Conservation (phyloP, 2,329 filamentous ascomycete genomes). For the Daldinia sp. region DNA sequence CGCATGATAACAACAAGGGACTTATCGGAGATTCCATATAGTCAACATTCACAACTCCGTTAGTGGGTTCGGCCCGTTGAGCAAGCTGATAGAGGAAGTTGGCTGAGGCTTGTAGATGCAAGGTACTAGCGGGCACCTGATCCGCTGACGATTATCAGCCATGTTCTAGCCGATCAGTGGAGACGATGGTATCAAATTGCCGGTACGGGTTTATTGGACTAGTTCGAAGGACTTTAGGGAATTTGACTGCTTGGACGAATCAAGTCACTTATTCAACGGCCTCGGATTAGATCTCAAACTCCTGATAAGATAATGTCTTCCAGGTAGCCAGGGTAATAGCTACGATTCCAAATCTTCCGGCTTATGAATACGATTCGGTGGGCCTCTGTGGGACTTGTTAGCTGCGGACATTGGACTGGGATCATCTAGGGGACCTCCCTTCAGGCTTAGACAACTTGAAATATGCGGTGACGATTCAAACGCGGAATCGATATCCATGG, state of each 20-base stretch:
- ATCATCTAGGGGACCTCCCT: not conserved
- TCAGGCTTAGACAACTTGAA: not conserved
- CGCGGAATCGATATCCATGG: not conserved
- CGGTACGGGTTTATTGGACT: not conserved
- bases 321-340: too few species aligned
- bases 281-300: not conserved
- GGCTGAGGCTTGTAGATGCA: not conserved
- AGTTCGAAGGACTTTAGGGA: not conserved
- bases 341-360: not conserved
- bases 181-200: not conserved
- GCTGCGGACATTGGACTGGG: not conserved
- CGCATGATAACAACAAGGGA: not conserved
- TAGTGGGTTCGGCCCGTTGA: not conserved
- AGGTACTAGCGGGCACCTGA: slow-evolving; percentile 10
- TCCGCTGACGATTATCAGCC: slow-evolving; percentile 10
- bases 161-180: slow-evolving; percentile 15
- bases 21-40: not conserved
- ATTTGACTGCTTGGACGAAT: not conserved
- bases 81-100: not conserved
- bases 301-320: not conserved
- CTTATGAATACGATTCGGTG: not conserved
- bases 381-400: not conserved
- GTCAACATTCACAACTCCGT: not conserved
- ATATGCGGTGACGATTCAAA: not conserved
- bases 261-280: not conserved